Evolutionary conservation across 2,329 filamentous ascomycete species (phyloP).

Genomic region (Fusarium sarcochroum): DNA sequence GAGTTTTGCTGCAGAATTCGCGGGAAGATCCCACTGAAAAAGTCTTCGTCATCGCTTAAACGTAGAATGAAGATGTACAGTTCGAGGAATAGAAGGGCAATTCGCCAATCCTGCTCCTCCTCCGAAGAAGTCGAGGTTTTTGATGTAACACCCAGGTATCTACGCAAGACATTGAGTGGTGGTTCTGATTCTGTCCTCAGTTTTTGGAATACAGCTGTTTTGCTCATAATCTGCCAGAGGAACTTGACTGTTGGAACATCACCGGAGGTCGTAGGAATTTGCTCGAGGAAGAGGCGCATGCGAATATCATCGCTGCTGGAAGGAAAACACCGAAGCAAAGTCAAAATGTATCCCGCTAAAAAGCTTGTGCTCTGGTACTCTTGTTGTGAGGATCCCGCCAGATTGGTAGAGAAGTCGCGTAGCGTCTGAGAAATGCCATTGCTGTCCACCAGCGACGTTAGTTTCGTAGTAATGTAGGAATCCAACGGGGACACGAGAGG

Average conservation of each 20-base stretch:
- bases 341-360: conserved; percentile 88
- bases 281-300: conserved; percentile 86
- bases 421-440: conserved; percentile 73
- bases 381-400: conserved; percentile 50
- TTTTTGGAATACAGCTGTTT: conserved; percentile 58
- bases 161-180: conserved; percentile 49
- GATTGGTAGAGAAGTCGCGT: conserved; percentile 52
- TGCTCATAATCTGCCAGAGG: conserved; percentile 78
- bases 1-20: conserved; percentile 55
- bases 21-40: conserved; percentile 74
- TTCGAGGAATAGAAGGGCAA: conserved; percentile 91
- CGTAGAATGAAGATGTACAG: conserved; percentile 93
- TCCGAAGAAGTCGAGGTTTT: conserved; percentile 35
- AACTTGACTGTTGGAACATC: conserved; percentile 74
- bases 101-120: conserved; percentile 80
- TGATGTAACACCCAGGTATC: conserved; percentile 52
- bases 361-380: conserved; percentile 68
- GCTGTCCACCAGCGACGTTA: conserved; percentile 81
- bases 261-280: conserved; percentile 61
- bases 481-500: conserved; percentile 54
- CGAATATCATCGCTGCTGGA: conserved; percentile 86
- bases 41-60: conserved; percentile 96
- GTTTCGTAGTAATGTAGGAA: conserved; percentile 73
- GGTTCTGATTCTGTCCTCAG: conserved; percentile 50
- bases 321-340: conserved; percentile 88